Base-by-base conservation (phyloP, 2,329 filamentous ascomycete species). In the Fusarium sp. region DNA sequence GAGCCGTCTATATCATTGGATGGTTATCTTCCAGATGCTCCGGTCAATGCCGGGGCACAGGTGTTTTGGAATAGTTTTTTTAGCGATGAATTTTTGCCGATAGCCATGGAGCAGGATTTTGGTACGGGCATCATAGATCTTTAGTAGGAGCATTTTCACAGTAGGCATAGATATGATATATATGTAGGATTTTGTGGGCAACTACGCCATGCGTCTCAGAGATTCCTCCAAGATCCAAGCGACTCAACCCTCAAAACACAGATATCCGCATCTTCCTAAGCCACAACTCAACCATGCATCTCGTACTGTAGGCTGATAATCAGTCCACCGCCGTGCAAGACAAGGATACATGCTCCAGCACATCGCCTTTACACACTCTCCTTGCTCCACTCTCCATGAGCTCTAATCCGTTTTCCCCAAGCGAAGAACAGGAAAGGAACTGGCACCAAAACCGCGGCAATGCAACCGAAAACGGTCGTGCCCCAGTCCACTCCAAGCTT, bases 31-130 rank as follows among this genome's bases (percentile, higher is more conserved):
- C 44, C 40, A 5, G 43, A n/a, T 18, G 54, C 44, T 1, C 54
- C 54, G 7, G 45, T 42, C 50, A 46, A 58, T 31, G 45, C 38
- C 14, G 54, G 45, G 17, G 54, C 39, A 4, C 43, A 34, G 38
- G 50, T 58, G 20, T 43, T 58, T 38, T 58, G 54, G 54, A 58
- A 51, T 8, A 58, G 54, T 3, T 58, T 58, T 17, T 36, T 58
- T n/a, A 44, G 54, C 6, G 54, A 58, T 8, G 54, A 26, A 9
- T 58, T 36, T 28, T 51, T 58, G 7, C 38, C 54, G 1, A 51
- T 28, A 22, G 20, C 26, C 14, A 18, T 28, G 10, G 54, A 58
- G 5, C 54, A 51, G n/a, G 24, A 45, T 7, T 44, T 33, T 38
- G 45, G 36, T 43, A 51, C 22, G 22, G 31, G 26, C 5, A 8